Evolutionary conservation across 768 basidiomycete species (phyloP).

Genomic region (Tylopilus subfusipes): DNA sequence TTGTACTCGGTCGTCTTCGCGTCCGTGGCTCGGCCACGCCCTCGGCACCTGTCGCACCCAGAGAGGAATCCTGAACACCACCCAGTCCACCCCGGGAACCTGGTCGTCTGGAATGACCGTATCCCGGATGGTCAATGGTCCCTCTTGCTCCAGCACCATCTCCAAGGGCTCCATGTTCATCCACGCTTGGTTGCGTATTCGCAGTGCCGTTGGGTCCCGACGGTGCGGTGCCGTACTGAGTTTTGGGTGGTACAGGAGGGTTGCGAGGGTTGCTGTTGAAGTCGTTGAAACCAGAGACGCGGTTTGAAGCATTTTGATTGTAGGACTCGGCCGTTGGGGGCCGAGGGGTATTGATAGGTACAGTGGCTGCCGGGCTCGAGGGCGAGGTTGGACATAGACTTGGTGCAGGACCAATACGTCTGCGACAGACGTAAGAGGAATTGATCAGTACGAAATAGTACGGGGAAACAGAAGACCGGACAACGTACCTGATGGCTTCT

Average conservation of each 20-base stretch:
- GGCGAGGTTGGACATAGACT: constrained; percentile 35
- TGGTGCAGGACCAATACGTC: constrained; percentile 49
- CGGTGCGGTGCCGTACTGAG: constrained; percentile 32
- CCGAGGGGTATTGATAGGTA: constrained; percentile 28
- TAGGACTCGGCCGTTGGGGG: constrained; percentile 22
- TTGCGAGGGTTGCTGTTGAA: constrained; percentile 1
- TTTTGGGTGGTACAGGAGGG: constrained; percentile 11
- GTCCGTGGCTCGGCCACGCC: constrained; percentile 8
- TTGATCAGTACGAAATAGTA: not conserved
- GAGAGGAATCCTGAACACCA: constrained; percentile 18
- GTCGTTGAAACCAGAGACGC: constrained; percentile 11
- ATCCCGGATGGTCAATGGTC: constrained; percentile 31
- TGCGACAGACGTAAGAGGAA: constrained; percentile 12
- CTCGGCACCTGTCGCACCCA: constrained; percentile 2
- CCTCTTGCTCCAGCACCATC: constrained; percentile 11
- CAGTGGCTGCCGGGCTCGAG: constrained; percentile 28
- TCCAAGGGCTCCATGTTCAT: constrained; percentile 23
- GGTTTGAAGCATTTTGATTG: constrained; percentile 6
- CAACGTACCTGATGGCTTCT: constrained; percentile 56
- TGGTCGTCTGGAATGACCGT: constrained; percentile 15
- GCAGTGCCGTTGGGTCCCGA: constrained; percentile 18
- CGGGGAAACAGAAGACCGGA: not conserved
- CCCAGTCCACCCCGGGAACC: constrained; percentile 16
- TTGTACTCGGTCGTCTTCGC: constrained; percentile 34
- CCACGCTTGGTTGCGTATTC: constrained; percentile 9